A percentile compares a stretch with the other conserved stretches of the same genome.
phyloP scores from a whole-genome alignment of 352 stramenopile species.

The Saprolegnia parasitica region DNA sequence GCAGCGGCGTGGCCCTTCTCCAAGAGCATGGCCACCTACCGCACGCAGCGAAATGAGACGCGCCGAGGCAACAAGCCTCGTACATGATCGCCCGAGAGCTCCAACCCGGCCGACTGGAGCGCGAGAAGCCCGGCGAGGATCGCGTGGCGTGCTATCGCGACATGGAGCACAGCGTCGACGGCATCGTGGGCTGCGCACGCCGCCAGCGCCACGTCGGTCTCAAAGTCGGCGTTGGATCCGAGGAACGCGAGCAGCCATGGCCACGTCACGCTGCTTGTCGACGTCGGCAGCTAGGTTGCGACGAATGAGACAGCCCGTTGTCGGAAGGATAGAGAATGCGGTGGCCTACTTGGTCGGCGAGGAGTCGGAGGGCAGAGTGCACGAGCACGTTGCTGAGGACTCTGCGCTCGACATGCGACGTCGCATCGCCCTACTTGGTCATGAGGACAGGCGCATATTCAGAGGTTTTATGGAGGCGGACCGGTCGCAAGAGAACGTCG shows the following conservation, averaged over 20 bases:
- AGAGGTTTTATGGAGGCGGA: not conserved
- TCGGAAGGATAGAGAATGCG: not conserved
- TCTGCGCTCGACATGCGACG: not conserved
- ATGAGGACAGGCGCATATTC: not conserved
- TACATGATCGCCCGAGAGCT: conserved; percentile 5
- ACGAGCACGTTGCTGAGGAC: conserved; percentile 9
- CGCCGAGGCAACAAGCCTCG: too few relatives aligned
- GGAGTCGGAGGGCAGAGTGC: not conserved
- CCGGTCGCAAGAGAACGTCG: conserved; percentile 41
- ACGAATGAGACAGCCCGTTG: conserved; percentile 4
- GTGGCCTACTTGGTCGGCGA: not conserved
- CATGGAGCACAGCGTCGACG: conserved; percentile 60
- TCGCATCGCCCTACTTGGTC: not conserved
- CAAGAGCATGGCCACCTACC: conserved; percentile 38
- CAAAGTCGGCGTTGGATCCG: conserved; percentile 52
- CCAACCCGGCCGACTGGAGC: conserved; percentile 43
- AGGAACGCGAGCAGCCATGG: conserved; percentile 29
- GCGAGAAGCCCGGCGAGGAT: conserved; percentile 50
- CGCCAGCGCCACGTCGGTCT: conserved; percentile 55
- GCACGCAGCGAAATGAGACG: not conserved
- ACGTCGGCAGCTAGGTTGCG: not conserved
- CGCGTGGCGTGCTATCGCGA: conserved; percentile 45
- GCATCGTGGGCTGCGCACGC: conserved; percentile 62
- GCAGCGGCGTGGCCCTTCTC: conserved; percentile 38
- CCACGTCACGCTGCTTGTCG: conserved; percentile 14